Conservation (phyloP, 805 yeast genomes). For the Gaillardinia entomophila region DNA sequence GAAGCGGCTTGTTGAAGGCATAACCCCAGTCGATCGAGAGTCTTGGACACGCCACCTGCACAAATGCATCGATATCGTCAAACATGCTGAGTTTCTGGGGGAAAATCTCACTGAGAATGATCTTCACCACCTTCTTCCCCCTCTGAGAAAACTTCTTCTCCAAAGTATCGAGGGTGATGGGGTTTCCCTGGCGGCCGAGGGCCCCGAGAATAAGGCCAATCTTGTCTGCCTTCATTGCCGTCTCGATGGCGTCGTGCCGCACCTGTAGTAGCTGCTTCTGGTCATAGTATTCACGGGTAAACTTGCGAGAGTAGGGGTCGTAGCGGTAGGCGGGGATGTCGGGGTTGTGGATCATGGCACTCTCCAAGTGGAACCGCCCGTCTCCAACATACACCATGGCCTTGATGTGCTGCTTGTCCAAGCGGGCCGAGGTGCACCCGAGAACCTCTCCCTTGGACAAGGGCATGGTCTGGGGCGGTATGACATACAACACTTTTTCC, state of each 20-base stretch:
- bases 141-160: constrained; percentile 46
- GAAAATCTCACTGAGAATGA: constrained; percentile 85
- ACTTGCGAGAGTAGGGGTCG: constrained; percentile 90
- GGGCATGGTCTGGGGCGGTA: constrained; percentile 90
- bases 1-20: constrained; percentile 84
- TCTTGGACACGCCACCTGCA: constrained; percentile 97
- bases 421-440: constrained; percentile 89
- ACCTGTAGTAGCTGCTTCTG: constrained; percentile 75
- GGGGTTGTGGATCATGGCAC: constrained; percentile 97
- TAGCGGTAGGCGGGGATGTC: constrained; percentile 86
- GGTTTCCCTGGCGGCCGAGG: constrained; percentile 90
- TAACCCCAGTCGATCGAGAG: constrained; percentile 98
- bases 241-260: constrained; percentile 64
- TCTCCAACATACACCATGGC: constrained; percentile 94
- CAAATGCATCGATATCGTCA: constrained; percentile 89
- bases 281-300: constrained; percentile 84
- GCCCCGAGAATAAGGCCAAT: constrained; percentile 90
- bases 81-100: constrained; percentile 90
- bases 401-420: constrained; percentile 57
- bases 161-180: constrained; percentile 64
- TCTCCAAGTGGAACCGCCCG: constrained; percentile 91
- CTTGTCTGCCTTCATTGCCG: constrained; percentile 55
- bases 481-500: constrained; percentile 49
- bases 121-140: constrained; percentile 71
- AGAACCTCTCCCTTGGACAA: constrained; percentile 92